Evolutionary conservation across 768 basidiomycete genomes (phyloP).

Genomic region (Tubosaeta sp.): DNA sequence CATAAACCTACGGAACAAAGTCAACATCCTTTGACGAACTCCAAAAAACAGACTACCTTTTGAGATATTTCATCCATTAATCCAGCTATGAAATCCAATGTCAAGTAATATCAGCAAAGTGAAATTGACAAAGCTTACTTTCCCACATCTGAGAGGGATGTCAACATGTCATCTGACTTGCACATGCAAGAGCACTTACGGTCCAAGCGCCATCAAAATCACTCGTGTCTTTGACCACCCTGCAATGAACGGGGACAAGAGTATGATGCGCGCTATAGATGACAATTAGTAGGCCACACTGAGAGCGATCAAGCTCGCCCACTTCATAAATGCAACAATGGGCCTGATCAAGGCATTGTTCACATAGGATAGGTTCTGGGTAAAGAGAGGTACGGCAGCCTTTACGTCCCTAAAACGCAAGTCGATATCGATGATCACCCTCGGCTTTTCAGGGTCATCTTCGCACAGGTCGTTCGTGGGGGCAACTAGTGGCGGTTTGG

Average conservation of each 20-base stretch:
- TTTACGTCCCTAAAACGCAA: slow-evolving; percentile 92
- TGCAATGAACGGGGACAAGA: slow-evolving; percentile 89
- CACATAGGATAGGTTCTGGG: slow-evolving; percentile 82
- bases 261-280: slow-evolving; percentile 81
- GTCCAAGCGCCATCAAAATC: slow-evolving; percentile 99
- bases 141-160: slow-evolving; percentile 73
- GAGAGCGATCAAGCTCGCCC: slow-evolving; percentile 25
- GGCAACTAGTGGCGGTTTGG: slow-evolving; percentile 77
- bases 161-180: slow-evolving; percentile 1
- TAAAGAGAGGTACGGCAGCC: slow-evolving; percentile 90
- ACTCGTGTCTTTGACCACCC: slow-evolving; percentile 72
- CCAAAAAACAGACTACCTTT: slow-evolving; percentile 47
- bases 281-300: neutral
- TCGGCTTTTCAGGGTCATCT: slow-evolving; percentile 34
- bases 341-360: slow-evolving; percentile 92
- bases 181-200: slow-evolving; percentile 41
- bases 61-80: slow-evolving; percentile 86
- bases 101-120: neutral
- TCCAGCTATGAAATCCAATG: slow-evolving; percentile 54
- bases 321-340: slow-evolving; percentile 99
- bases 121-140: slow-evolving; percentile 47
- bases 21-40: neutral
- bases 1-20: slow-evolving; percentile 58
- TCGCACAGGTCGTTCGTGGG: slow-evolving; percentile 45
- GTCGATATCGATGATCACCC: slow-evolving; percentile 86